Evolutionary conservation across 768 basidiomycete genomes (phyloP).

Genomic region (Pilatotrama ljubarskyi): DNA sequence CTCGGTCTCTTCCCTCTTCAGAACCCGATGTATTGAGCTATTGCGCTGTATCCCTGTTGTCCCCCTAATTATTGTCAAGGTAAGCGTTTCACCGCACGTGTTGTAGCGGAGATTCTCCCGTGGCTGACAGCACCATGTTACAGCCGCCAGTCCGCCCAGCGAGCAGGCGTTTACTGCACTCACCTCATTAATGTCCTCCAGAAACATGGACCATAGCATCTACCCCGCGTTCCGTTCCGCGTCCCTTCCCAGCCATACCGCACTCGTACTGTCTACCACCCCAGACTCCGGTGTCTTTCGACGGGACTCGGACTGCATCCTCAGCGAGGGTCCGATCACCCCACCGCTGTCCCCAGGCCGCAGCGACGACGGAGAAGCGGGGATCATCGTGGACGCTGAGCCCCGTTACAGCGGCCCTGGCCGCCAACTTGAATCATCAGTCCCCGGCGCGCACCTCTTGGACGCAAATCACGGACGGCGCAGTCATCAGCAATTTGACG

Average conservation of each 20-base stretch:
- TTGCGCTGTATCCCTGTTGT: constrained; percentile 16
- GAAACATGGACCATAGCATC: constrained; percentile 24
- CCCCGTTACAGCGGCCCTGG: constrained; percentile 38
- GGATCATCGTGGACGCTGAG: constrained; percentile 42
- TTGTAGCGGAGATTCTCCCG: constrained; percentile 18
- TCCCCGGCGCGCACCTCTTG: not conserved
- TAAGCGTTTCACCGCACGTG: constrained; percentile 21
- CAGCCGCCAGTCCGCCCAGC: constrained; percentile 23
- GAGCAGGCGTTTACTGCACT: constrained; percentile 25
- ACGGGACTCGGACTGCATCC: constrained; percentile 44
- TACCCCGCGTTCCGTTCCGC: constrained; percentile 31
- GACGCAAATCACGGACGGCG: constrained; percentile 10
- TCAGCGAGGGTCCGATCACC: constrained; percentile 63
- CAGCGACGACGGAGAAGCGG: constrained; percentile 40
- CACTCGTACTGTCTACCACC: constrained; percentile 17
- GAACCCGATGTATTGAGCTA: constrained; percentile 21
- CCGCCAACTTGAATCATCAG: constrained; percentile 11
- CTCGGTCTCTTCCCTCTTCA: constrained; percentile 14
- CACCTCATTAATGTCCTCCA: constrained; percentile 21
- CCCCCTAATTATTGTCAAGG: constrained; percentile 25
- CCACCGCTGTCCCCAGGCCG: constrained; percentile 66
- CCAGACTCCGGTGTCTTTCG: constrained; percentile 25
- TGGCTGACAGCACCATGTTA: constrained; percentile 20
- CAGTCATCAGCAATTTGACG: constrained; percentile 19
- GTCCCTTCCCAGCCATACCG: constrained; percentile 27